Evolutionary conservation across 495 filamentous ascomycete species (phyloP).

Genomic region (Aspergillus leporis): DNA sequence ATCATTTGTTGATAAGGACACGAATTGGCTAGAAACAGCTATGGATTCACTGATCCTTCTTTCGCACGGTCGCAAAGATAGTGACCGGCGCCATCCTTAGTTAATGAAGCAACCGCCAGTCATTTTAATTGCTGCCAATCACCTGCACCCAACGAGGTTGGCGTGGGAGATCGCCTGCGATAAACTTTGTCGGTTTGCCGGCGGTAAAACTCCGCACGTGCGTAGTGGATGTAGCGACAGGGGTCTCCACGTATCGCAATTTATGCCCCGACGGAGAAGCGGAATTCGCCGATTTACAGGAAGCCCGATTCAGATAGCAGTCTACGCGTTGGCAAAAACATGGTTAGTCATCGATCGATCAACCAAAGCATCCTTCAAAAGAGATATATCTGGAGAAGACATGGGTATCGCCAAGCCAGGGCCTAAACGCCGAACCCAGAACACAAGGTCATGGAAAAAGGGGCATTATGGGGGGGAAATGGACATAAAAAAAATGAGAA

Average conservation of each 20-base stretch:
- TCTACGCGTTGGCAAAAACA: conserved; percentile 48
- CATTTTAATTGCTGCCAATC: conserved; percentile 4
- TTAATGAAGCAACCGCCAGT: conserved; percentile 1
- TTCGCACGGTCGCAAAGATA: background rate
- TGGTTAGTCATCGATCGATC: conserved; percentile 37
- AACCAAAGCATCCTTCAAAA: conserved; percentile 14
- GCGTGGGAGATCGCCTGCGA: conserved; percentile 1
- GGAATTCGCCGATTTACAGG: conserved; percentile 49
- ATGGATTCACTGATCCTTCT: background rate
- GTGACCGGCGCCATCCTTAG: conserved; percentile 8
- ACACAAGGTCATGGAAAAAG: conserved; percentile 26
- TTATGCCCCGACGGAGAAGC: conserved; percentile 15
- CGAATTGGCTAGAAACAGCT: background rate
- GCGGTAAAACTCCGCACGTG: conserved; percentile 8
- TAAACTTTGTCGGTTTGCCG: conserved; percentile 10
- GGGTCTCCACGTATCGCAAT: conserved; percentile 10
- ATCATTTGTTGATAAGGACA: background rate
- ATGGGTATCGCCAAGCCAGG: conserved; percentile 25
- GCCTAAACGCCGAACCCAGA: conserved; percentile 14
- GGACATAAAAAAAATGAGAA: conserved; percentile 12
- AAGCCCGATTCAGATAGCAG: conserved; percentile 75
- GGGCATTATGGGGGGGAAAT: conserved; percentile 17
- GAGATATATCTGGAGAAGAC: conserved; percentile 12
- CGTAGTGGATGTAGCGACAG: conserved; percentile 15
- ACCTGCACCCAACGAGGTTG: conserved; percentile 3